phyloP scores from a whole-genome alignment of 2,329 filamentous ascomycete species.

The Graphilbum sp. region DNA sequence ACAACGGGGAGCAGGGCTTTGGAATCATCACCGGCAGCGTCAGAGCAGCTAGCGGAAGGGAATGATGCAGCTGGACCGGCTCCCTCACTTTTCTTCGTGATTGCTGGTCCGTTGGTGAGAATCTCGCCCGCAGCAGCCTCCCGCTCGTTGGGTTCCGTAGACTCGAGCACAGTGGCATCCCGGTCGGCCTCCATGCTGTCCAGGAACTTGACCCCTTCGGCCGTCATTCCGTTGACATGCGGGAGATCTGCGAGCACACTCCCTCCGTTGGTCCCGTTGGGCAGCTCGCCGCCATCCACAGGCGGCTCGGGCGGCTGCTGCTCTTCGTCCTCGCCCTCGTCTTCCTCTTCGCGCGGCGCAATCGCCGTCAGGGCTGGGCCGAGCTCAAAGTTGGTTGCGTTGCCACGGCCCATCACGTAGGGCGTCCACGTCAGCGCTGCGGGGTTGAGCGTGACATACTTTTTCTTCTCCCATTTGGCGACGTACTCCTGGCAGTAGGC shows the following conservation, averaged over 20 bases:
- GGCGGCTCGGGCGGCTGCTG: background rate
- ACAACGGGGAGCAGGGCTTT: too few relatives aligned
- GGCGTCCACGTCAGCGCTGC: slow-evolving; percentile 84
- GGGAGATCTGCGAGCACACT: background rate
- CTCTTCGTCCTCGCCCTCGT: slow-evolving; percentile 17
- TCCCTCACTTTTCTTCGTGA: too few relatives aligned
- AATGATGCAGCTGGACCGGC: too few relatives aligned
- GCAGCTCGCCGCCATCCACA: background rate
- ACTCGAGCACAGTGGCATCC: slow-evolving; percentile 5
- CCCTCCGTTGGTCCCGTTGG: background rate
- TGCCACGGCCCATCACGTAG: slow-evolving; percentile 85
- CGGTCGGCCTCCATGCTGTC: slow-evolving; percentile 7
- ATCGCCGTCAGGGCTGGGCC: slow-evolving; percentile 71
- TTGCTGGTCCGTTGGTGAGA: too few relatives aligned
- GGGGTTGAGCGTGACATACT: slow-evolving; percentile 70
- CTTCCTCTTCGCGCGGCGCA: slow-evolving; percentile 67
- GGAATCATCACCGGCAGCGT: too few relatives aligned
- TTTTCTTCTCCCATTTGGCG: slow-evolving; percentile 74
- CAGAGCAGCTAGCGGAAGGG: too few relatives aligned
- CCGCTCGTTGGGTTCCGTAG: slow-evolving; percentile 9
- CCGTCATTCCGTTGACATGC: background rate
- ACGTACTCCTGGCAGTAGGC: slow-evolving; percentile 79
- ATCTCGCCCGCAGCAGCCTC: background rate
- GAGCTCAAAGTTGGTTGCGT: slow-evolving; percentile 67
- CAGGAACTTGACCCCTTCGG: background rate